Conservation (phyloP, 2,329 filamentous ascomycete species). For the Fusarium paranaense region DNA sequence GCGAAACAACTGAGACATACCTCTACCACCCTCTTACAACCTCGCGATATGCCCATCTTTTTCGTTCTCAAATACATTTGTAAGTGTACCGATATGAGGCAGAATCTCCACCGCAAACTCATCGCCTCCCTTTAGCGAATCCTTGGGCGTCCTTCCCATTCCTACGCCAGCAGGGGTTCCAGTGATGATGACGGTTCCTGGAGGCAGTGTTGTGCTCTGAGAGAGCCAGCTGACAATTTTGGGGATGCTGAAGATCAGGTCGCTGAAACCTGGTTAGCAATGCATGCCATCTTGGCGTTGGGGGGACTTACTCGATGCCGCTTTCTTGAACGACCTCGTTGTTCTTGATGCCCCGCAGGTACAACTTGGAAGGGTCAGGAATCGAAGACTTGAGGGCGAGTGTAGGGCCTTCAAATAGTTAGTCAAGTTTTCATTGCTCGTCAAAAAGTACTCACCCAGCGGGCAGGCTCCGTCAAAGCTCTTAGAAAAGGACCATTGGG, state of each 20-base stretch:
- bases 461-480: slow-evolving; percentile 69
- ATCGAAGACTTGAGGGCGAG: slow-evolving; percentile 70
- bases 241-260: slow-evolving; percentile 72
- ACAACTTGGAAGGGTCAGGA: slow-evolving; percentile 66
- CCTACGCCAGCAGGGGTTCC: slow-evolving; percentile 78
- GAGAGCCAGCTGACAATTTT: slow-evolving; percentile 70
- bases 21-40: slow-evolving; percentile 3
- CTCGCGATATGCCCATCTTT: slow-evolving; percentile 28
- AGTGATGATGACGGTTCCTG: slow-evolving; percentile 74
- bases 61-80: slow-evolving; percentile 48
- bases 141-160: slow-evolving; percentile 73
- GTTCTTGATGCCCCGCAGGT: slow-evolving; percentile 68
- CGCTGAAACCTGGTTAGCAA: slow-evolving; percentile 48
- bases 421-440: neutral
- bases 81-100: slow-evolving; percentile 56
- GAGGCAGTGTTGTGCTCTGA: slow-evolving; percentile 69
- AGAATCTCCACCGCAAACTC: slow-evolving; percentile 58
- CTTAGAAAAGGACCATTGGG: slow-evolving; percentile 61
- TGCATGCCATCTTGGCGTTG: accelerated
- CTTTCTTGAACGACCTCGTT: slow-evolving; percentile 50
- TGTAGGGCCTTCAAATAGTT: slow-evolving; percentile 64
- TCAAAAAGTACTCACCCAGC: slow-evolving; percentile 44
- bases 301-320: slow-evolving; percentile 40
- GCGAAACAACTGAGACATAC: neutral
- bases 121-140: slow-evolving; percentile 77